These are phyloP conservation scores for Pezizomycotina sp. DNA, from an alignment of 2,329 filamentous ascomycete species.

Conservation along the genomic window DNA sequence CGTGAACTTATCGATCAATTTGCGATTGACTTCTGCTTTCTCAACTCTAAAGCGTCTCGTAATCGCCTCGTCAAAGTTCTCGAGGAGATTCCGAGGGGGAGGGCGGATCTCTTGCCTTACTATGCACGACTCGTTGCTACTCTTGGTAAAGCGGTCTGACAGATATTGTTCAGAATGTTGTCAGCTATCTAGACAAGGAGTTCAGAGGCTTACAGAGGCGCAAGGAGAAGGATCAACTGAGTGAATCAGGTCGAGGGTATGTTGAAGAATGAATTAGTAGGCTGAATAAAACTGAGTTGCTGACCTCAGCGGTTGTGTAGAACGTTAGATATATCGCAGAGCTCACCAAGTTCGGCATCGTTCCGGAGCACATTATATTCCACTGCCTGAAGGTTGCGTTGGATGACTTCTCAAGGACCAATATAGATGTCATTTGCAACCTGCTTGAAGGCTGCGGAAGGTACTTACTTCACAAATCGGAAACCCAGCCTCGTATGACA, in stretches of 20 bases:
- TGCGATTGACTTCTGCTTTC: conserved; percentile 90
- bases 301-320: conserved; percentile 4
- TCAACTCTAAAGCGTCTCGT: conserved; percentile 94
- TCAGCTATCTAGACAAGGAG: conserved; percentile 85
- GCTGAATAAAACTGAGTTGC: too few species aligned
- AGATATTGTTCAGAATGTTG: conserved; percentile 80
- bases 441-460: conserved; percentile 90
- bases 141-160: conserved; percentile 73
- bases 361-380: conserved; percentile 96
- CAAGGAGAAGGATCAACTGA: conserved; percentile 89
- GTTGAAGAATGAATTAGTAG: too few species aligned
- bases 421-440: conserved; percentile 96
- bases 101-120: conserved; percentile 73
- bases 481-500: conserved; percentile 81
- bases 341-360: conserved; percentile 92
- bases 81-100: conserved; percentile 86
- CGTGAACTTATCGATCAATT: conserved; percentile 86
- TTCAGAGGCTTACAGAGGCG: conserved; percentile 91
- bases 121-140: conserved; percentile 91
- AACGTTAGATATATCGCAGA: conserved; percentile 68
- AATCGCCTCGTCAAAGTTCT: conserved; percentile 86
- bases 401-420: conserved; percentile 96
- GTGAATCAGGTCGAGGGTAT: too few species aligned
- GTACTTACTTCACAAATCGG: conserved; percentile 79
- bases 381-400: conserved; percentile 95